Percentiles rank a stretch among this genome's conserved stretches.
These are phyloP conservation scores for Geotrichum fermentans DNA, from an alignment of 1,139 yeast genomes.

Conservation along the genomic window DNA sequence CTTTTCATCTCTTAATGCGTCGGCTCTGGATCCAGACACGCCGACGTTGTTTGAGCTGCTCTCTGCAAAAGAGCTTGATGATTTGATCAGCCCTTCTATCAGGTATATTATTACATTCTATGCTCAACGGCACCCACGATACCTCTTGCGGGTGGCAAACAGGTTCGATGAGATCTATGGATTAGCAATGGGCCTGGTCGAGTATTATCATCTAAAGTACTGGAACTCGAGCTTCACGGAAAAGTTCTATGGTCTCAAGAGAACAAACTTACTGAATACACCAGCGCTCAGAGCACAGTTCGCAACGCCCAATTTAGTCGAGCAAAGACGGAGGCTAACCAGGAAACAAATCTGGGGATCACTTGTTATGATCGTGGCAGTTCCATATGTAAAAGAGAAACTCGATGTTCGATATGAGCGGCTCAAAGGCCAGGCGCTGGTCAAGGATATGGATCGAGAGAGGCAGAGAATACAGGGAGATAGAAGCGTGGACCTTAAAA, in stretches of 20 bases:
- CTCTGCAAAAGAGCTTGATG: conserved; percentile 74
- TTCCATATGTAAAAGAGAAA: conserved; percentile 67
- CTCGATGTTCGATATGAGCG: conserved; percentile 61
- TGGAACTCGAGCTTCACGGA: conserved; percentile 91
- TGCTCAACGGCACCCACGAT: conserved; percentile 72
- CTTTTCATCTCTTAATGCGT: conserved; percentile 73
- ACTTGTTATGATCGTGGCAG: conserved; percentile 58
- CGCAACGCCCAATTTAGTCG: conserved; percentile 47
- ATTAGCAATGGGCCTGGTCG: conserved; percentile 59
- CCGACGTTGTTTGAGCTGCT: conserved; percentile 82
- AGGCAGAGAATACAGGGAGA: conserved; percentile 31
- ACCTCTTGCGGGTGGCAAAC: conserved; percentile 58
- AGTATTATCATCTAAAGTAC: conserved; percentile 61
- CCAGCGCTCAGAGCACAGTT: conserved; percentile 29
- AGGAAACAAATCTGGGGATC: conserved; percentile 53
- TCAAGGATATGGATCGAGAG: conserved; percentile 44
- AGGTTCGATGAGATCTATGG: conserved; percentile 73
- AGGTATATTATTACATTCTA: conserved; percentile 77
- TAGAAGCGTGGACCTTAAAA: conserved; percentile 22
- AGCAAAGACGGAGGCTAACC: conserved; percentile 52
- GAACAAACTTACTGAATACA: conserved; percentile 42
- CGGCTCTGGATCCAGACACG: conserved; percentile 64
- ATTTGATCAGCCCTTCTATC: conserved; percentile 74
- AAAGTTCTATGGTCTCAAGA: conserved; percentile 82
- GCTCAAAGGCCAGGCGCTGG: conserved; percentile 54